A percentile compares a stretch with the other conserved stretches of the same genome.
Evolutionary conservation across 2,329 filamentous ascomycete species (phyloP).

Genomic region (Mycocentrospora acerina): DNA sequence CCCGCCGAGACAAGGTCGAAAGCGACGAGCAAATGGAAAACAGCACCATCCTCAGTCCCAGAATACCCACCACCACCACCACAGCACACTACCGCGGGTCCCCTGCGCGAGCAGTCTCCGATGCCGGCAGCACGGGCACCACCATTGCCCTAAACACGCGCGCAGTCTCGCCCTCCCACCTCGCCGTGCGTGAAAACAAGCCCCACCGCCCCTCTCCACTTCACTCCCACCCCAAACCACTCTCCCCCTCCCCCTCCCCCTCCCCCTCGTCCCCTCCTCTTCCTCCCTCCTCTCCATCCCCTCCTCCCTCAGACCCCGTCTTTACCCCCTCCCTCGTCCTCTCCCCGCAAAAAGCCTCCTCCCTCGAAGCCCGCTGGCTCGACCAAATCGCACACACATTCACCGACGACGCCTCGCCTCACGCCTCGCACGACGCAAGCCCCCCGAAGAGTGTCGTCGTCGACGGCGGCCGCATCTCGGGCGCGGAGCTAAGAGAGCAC

Average conservation of each 20-base stretch:
- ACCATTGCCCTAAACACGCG: constrained; percentile 32
- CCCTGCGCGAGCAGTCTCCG: constrained; percentile 30
- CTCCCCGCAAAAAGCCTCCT: constrained; percentile 75
- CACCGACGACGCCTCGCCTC: constrained; percentile 13
- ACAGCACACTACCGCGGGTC: constrained; percentile 26
- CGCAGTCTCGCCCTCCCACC: constrained; percentile 24
- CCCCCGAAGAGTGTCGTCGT: constrained; percentile 22
- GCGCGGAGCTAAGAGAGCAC: constrained; percentile 55
- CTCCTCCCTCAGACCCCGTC: too few species aligned
- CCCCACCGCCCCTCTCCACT: constrained; percentile 36
- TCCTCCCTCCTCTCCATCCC: constrained; percentile 17
- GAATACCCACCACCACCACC: constrained; percentile 13
- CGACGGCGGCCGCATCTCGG: constrained; percentile 13
- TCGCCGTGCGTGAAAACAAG: constrained; percentile 19
- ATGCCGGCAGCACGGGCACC: constrained; percentile 41
- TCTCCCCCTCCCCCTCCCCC: constrained; percentile 17
- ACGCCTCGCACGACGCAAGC: constrained; percentile 39
- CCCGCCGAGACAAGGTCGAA: constrained; percentile 13
- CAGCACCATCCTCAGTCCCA: constrained; percentile 32
- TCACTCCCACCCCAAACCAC: constrained; percentile 35
- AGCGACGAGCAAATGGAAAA: constrained; percentile 24
- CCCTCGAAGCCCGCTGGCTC: constrained; percentile 73
- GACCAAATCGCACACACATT: constrained; percentile 44
- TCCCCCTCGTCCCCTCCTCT: constrained; percentile 21
- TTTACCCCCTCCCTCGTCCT: constrained; percentile 55